Evolutionary conservation across 2,329 filamentous ascomycete species (phyloP).

Genomic region (Gremmenia infestans): DNA sequence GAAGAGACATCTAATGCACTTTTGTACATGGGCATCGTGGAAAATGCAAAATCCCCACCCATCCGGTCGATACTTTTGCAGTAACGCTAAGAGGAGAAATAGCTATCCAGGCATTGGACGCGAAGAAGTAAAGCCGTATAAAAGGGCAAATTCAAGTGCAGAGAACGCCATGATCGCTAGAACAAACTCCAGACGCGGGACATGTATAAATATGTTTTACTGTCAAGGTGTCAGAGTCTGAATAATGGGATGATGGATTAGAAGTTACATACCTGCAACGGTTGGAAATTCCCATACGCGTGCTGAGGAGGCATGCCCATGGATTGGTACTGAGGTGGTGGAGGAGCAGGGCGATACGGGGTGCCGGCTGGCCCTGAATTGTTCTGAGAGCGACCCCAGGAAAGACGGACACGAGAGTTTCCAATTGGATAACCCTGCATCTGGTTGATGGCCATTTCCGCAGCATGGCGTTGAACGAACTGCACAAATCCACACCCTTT

Average conservation of each 20-base stretch:
- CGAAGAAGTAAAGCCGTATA: conserved; percentile 30
- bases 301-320: conserved; percentile 42
- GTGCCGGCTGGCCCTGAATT: conserved; percentile 96
- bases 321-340: conserved; percentile 66
- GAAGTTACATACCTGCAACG: conserved; percentile 28
- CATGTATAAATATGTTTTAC: conserved; percentile 32
- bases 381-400: conserved; percentile 98
- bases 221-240: conserved; percentile 16
- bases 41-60: conserved; percentile 34
- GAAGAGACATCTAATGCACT: conserved; percentile 34
- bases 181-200: conserved; percentile 33
- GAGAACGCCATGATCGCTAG: conserved; percentile 33
- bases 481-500: conserved; percentile 99
- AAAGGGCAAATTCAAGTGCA: conserved; percentile 30
- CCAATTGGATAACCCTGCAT: conserved; percentile 99
- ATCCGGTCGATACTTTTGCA: conserved; percentile 32
- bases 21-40: conserved; percentile 35
- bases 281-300: conserved; percentile 32
- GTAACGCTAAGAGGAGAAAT: conserved; percentile 36
- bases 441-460: conserved; percentile 99
- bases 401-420: conserved; percentile 94
- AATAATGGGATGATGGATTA: background rate
- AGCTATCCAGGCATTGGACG: conserved; percentile 34
- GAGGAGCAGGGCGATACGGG: conserved; percentile 90
- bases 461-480: conserved; percentile 96